Base-by-base conservation (phyloP, 371 early-diverging fungal genomes). In the Catenaria anguillulae region DNA sequence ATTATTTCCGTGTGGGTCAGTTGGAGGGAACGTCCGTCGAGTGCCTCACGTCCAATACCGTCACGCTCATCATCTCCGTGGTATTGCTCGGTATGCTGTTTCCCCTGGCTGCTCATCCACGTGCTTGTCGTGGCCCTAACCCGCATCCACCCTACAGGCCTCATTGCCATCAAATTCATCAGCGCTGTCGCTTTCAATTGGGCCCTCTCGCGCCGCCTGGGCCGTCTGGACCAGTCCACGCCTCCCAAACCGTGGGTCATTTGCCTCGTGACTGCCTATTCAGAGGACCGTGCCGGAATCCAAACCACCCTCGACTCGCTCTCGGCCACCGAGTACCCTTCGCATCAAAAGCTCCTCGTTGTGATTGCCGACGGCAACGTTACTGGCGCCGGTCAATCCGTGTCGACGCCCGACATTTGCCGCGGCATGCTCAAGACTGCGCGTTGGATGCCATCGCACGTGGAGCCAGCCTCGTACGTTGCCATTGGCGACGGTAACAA, bases 101-200 rank as follows among this genome's bases (percentile, higher is more conserved):
- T n/a, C n/a, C n/a, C n/a, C n/a, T n/a, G n/a, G n/a, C n/a, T n/a
- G n/a, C n/a, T n/a, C n/a, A n/a, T n/a, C n/a, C n/a, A n/a, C n/a
- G n/a, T n/a, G n/a, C n/a, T n/a, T n/a, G n/a, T n/a, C n/a, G n/a
- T n/a, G n/a, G n/a, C n/a, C n/a, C n/a, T n/a, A n/a, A n/a, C n/a
- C n/a, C n/a, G n/a, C n/a, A n/a, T n/a, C n/a, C n/a, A n/a, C n/a
- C n/a, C n/a, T n/a, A n/a, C n/a, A n/a, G 83, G 87, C 37, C 84
- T 86, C 0, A 87, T 90, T 24, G 55, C 88, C 66, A 81, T 82
- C 68, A 86, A 85, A 66, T 91, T 91, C 70, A 70, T 86, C 45
- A 70, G 89, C 74, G 89, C 92, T 0, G 67, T 89, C n/a, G 73
- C 85, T 40, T 90, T 90, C 76, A 85, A 84, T 19, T 90, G 89